A percentile compares a stretch with the other conserved stretches of the same genome.
Evolutionary conservation across 2,329 filamentous ascomycete genomes (phyloP).

Genomic region (Cladosporium sp.): DNA sequence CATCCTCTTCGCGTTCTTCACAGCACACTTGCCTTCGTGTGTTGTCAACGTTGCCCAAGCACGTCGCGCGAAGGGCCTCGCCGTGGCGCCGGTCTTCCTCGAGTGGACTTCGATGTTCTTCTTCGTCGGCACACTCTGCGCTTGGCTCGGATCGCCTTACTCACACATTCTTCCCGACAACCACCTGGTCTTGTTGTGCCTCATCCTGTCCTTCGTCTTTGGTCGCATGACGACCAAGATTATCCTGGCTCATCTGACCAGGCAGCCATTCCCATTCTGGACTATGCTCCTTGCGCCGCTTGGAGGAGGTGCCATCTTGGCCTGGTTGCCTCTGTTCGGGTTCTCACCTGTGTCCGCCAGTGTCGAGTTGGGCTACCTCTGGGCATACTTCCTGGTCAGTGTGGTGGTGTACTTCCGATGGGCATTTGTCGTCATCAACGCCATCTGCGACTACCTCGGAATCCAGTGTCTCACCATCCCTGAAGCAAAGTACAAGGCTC

Average conservation of each 20-base stretch:
- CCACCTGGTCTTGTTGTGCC: slow-evolving; percentile 85
- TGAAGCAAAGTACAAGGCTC: slow-evolving; percentile 37
- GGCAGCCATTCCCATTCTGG: slow-evolving; percentile 95
- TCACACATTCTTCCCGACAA: slow-evolving; percentile 80
- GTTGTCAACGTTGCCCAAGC: slow-evolving; percentile 81
- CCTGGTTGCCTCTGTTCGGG: slow-evolving; percentile 78
- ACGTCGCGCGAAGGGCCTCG: slow-evolving; percentile 69
- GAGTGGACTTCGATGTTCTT: slow-evolving; percentile 92
- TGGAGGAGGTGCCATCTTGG: slow-evolving; percentile 78
- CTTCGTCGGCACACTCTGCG: slow-evolving; percentile 71
- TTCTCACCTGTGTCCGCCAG: slow-evolving; percentile 62
- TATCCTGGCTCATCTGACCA: slow-evolving; percentile 91
- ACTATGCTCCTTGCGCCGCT: slow-evolving; percentile 87
- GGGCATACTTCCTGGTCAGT: slow-evolving; percentile 81
- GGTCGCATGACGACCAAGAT: slow-evolving; percentile 99
- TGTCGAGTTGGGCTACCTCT: slow-evolving; percentile 78
- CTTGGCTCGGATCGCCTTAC: slow-evolving; percentile 89
- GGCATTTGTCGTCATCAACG: slow-evolving; percentile 86
- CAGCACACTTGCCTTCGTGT: slow-evolving; percentile 81
- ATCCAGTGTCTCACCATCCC: slow-evolving; percentile 92
- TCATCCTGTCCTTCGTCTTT: slow-evolving; percentile 96
- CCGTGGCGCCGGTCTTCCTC: slow-evolving; percentile 79
- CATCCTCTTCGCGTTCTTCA: slow-evolving; percentile 49
- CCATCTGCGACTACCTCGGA: slow-evolving; percentile 87
- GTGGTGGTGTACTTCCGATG: slow-evolving; percentile 86